Percentiles rank a stretch among this genome's conserved stretches.
Evolutionary conservation across 371 early-diverging fungal species (phyloP).

Genomic region (Mortierella sp.): DNA sequence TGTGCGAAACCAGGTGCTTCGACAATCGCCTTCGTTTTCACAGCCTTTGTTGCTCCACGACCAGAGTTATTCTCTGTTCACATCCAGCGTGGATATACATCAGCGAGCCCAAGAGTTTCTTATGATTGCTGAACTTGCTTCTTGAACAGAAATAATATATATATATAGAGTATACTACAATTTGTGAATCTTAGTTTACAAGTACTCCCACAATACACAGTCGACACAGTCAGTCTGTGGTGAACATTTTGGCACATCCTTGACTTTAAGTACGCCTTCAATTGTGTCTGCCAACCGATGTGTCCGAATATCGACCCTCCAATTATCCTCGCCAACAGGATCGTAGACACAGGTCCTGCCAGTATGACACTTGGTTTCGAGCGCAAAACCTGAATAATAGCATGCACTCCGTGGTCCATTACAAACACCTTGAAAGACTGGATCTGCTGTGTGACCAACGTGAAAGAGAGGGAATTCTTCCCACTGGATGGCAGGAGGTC

Average conservation of each 20-base stretch:
- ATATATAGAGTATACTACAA: background rate
- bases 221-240: slow-evolving; percentile 75
- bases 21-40: background rate
- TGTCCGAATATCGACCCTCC: slow-evolving; percentile 81
- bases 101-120: slow-evolving; percentile 51
- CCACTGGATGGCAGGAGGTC: slow-evolving; percentile 62
- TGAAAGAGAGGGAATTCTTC: slow-evolving; percentile 87
- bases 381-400: slow-evolving; percentile 91
- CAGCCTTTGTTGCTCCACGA: background rate
- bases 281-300: slow-evolving; percentile 88
- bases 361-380: slow-evolving; percentile 81
- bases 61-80: background rate
- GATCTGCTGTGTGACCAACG: slow-evolving; percentile 94
- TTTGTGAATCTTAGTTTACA: slow-evolving; percentile 23
- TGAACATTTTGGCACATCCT: slow-evolving; percentile 69
- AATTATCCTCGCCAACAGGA: slow-evolving; percentile 73
- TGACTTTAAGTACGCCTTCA: slow-evolving; percentile 77
- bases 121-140: slow-evolving; percentile 31
- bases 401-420: slow-evolving; percentile 83
- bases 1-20: slow-evolving; percentile 22
- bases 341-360: slow-evolving; percentile 77
- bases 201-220: slow-evolving; percentile 82
- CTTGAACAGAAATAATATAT: background rate
- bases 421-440: slow-evolving; percentile 93
- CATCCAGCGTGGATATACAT: slow-evolving; percentile 9